These are phyloP conservation scores for Amoebophrya sp. DNA, from an alignment of 169 alveolate species.

Conservation along the genomic window DNA sequence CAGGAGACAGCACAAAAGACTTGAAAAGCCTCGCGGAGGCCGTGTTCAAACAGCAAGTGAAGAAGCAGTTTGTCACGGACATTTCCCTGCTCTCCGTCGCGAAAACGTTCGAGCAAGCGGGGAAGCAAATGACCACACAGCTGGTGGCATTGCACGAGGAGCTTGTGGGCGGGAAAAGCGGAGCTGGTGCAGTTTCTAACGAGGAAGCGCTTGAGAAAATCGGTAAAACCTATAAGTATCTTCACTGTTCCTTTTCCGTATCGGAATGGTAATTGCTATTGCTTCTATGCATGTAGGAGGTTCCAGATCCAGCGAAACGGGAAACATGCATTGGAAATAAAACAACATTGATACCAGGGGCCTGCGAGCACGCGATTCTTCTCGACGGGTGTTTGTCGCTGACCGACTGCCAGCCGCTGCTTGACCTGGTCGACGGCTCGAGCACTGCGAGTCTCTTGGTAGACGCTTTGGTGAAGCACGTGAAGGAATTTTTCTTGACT, in stretches of 20 bases:
- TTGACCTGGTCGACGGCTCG: not conserved
- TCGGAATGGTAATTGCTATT: too few species aligned
- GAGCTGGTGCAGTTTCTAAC: too few species aligned
- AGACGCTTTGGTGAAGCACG: not conserved
- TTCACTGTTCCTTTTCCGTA: too few species aligned
- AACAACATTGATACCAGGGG: not conserved
- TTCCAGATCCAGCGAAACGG: too few species aligned
- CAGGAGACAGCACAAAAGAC: too few species aligned
- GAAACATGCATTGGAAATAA: not conserved
- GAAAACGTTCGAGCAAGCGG: not conserved
- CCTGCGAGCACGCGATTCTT: not conserved
- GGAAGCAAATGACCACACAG: not conserved
- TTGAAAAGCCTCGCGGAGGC: too few species aligned
- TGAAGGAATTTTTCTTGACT: not conserved
- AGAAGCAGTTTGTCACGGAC: too few species aligned
- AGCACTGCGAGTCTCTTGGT: not conserved
- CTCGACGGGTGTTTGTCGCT: not conserved
- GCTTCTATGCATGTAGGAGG: too few species aligned
- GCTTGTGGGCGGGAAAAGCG: too few species aligned
- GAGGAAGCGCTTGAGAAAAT: too few species aligned
- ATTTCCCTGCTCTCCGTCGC: not conserved
- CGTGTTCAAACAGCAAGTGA: too few species aligned
- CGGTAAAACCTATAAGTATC: too few species aligned
- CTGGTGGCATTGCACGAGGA: not conserved
- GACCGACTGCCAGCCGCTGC: constrained; percentile 7